Conservation (phyloP, 306 rosid genomes). For the Neltuma alba region DNA sequence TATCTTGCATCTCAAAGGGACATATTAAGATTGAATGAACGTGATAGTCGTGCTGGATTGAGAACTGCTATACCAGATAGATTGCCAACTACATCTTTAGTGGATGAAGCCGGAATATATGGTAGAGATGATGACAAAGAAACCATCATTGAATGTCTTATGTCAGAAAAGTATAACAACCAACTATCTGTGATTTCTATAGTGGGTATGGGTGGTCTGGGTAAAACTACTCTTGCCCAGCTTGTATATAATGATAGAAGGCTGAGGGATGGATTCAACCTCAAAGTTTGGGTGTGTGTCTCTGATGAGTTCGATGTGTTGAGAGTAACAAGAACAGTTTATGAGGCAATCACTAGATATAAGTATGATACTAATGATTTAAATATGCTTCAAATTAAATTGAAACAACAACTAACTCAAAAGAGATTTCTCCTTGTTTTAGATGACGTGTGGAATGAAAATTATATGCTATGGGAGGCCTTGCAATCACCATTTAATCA, state of each 20-base stretch:
- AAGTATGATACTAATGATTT: slow-evolving; percentile 2
- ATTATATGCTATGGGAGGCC: slow-evolving; percentile 13
- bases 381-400: background rate
- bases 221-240: slow-evolving; percentile 20
- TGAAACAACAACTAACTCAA: background rate
- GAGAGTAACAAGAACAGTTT: background rate
- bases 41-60: background rate
- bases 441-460: slow-evolving; percentile 44
- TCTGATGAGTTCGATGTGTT: slow-evolving; percentile 18
- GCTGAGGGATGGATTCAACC: background rate
- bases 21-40: slow-evolving; percentile 18
- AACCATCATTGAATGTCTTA: background rate
- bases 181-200: slow-evolving; percentile 4
- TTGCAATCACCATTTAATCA: slow-evolving; percentile 10
- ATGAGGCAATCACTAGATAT: slow-evolving; percentile 13
- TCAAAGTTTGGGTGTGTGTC: slow-evolving; percentile 24
- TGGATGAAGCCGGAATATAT: slow-evolving; percentile 3
- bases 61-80: background rate
- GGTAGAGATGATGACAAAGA: slow-evolving; percentile 34
- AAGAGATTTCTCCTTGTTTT: slow-evolving; percentile 33
- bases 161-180: background rate
- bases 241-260: slow-evolving; percentile 19
- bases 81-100: slow-evolving; percentile 4
- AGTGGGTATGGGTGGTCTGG: slow-evolving; percentile 30
- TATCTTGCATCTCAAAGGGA: background rate